Base-by-base conservation (phyloP, 768 basidiomycete species). In the Xerocomus spinulosus region DNA sequence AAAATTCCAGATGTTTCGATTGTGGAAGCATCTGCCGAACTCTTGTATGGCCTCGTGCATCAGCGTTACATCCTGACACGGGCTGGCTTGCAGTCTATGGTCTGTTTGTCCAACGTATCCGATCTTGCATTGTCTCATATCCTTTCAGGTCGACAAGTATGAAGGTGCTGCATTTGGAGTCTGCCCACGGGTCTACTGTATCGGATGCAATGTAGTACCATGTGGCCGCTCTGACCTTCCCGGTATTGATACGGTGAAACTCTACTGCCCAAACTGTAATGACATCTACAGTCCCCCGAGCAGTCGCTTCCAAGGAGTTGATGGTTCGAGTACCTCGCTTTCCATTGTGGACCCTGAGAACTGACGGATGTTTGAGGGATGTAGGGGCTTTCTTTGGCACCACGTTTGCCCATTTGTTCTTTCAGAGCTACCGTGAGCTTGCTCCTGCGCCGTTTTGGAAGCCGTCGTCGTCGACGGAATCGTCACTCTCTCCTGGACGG, bases 1-100 rank as follows among this genome's bases (percentile, higher is more conserved):
- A 95, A 95, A 73, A 97, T 99, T 50, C 96, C 96, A 14, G 96
- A 99, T 68, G 93, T 98, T 42, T 93, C 94, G 2, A 97, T 99
- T 58, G 92, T 98, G 46, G 96, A 99, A 66, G 90, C 92, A 50
- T 94, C 92, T 35, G 96, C 96, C 24, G 96, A 99, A 67, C 82
- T 99, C 67, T 76, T 99, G 29, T 99, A 97, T 64, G 96, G 96
- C 23, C 81, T 99, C 42, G 94, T 97, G 21, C 96, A 99, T 68
- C 95, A 98, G 65, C 83, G 96, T 50, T 99, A 86, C 72, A 97
- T 99, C 63, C 77, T 98, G 48, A 98, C 96, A 40, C 84, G 96
- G 52, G 86, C 83, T 25, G 96, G 96, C 33, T 74, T 97, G 61
- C 87, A 92, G 68, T 82, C 89, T 42, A 99, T 98, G 96, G 96